Evolutionary conservation across 768 basidiomycete species (phyloP).

Genomic region (Kwoniella sp.): DNA sequence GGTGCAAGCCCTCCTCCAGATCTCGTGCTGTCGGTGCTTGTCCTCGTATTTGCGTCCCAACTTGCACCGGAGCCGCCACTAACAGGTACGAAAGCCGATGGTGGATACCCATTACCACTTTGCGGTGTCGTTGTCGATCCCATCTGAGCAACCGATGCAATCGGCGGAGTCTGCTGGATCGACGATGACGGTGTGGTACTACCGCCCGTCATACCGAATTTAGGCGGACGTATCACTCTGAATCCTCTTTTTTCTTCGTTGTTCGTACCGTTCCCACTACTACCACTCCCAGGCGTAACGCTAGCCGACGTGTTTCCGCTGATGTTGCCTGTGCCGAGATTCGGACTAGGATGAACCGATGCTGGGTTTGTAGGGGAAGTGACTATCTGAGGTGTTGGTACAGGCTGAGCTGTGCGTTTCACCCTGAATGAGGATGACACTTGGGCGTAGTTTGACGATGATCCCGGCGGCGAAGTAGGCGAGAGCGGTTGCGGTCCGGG

Average conservation of each 20-base stretch:
- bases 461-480: constrained; percentile 5
- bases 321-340: constrained; percentile 2
- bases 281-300: constrained; percentile 6
- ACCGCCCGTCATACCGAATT: constrained; percentile 1
- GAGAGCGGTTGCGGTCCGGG: constrained; percentile 10
- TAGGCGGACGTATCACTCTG: constrained; percentile 19
- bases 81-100: constrained; percentile 23
- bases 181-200: neutral
- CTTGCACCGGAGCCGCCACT: neutral
- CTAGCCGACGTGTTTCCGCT: constrained; percentile 6
- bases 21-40: neutral
- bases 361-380: neutral
- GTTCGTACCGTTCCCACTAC: constrained; percentile 2
- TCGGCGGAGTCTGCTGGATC: neutral
- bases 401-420: constrained; percentile 18
- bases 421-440: constrained; percentile 23
- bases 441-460: constrained; percentile 6
- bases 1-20: constrained; percentile 4
- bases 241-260: constrained; percentile 25
- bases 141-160: neutral
- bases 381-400: constrained; percentile 13
- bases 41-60: neutral
- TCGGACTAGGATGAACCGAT: constrained; percentile 23
- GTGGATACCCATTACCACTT: constrained; percentile 22
- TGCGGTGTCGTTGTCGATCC: neutral